phyloP scores from a whole-genome alignment of 768 basidiomycete species.

The Gymnopilus dilepis region DNA sequence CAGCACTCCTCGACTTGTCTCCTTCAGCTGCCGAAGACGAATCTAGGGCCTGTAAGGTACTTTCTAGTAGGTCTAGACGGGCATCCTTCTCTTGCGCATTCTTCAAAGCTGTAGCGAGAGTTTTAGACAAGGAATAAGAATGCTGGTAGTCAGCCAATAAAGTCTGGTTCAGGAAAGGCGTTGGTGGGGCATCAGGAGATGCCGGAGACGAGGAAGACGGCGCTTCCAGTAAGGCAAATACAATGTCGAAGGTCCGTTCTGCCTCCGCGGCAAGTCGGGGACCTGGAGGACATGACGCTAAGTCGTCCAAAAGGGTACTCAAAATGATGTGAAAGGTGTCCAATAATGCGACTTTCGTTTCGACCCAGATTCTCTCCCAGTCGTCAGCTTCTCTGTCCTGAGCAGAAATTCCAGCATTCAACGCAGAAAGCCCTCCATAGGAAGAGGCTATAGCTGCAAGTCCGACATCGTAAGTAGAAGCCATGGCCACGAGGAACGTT shows the following conservation, averaged over 20 bases:
- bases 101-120: conserved; percentile 50
- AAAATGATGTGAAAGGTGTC: conserved; percentile 72
- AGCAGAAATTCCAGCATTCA: conserved; percentile 29
- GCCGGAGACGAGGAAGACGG: conserved; percentile 39
- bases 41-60: conserved; percentile 50
- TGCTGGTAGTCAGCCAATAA: conserved; percentile 77
- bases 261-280: conserved; percentile 48
- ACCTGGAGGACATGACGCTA: conserved; percentile 47
- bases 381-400: conserved; percentile 50
- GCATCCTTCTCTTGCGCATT: conserved; percentile 59
- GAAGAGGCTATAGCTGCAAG: conserved; percentile 58
- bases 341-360: conserved; percentile 73
- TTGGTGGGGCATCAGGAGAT: conserved; percentile 28
- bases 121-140: conserved; percentile 60
- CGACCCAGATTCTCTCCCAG: conserved; percentile 75
- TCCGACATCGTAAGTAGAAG: conserved; percentile 63
- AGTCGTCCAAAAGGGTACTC: conserved; percentile 50
- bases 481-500: conserved; percentile 60
- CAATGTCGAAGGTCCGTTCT: conserved; percentile 59
- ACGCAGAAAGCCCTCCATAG: conserved; percentile 59
- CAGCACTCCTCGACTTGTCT: conserved; percentile 43
- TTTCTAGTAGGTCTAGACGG: conserved; percentile 61
- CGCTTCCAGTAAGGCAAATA: conserved; percentile 64
- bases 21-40: conserved; percentile 16
- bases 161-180: conserved; percentile 69